Evolutionary conservation across 768 basidiomycete genomes (phyloP), one percentile per base, ranked within the genome.

Genomic region (Sarcodon aspratus): DNA sequence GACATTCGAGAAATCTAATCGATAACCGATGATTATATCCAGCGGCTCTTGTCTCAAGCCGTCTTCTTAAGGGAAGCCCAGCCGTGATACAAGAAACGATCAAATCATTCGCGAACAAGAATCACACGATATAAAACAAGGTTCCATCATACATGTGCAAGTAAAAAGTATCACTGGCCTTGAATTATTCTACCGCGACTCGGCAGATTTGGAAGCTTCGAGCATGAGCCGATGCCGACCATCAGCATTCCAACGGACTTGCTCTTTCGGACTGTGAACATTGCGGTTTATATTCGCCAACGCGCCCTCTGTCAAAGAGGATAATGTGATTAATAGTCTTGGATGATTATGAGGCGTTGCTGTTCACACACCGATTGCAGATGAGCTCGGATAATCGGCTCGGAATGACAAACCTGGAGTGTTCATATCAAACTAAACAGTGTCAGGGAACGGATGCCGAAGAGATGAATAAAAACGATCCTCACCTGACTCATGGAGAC

Each of bases 331-430:
- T 93, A 51, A 92, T 90, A 45, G 85, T 87, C 69, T 84, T 87
- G 48, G 64, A 66, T 88, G 87, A 92, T 32, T 86, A 87, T 56
- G 89, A 89, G 59, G 93, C 91, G 65, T 95, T 92, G 56, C 86
- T 90, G 72, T 92, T 95, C 46, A 89, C 91, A 60, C 95, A 95
- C 34, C 87, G 90, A 68, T 92, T 94, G 69, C 83, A 73, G 49
- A 92, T 96, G 21, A 27, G n/a, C n/a, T n/a, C n/a, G n/a, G n/a
- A n/a, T n/a, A n/a, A n/a, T n/a, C n/a, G n/a, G n/a, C 72, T 88
- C 80, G 21, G 79, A 83, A 57, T 78, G 89, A 31, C 92, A 90
- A 54, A 95, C 91, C 59, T 79, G 74, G 48, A 76, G 66, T 3
- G 91, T 92, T 52, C 51, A 82, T 80, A 60, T 95, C 84, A 17